These are phyloP conservation scores for Dioscorea dumetorum DNA, from an alignment of 106 monocot species.

Conservation along the genomic window DNA sequence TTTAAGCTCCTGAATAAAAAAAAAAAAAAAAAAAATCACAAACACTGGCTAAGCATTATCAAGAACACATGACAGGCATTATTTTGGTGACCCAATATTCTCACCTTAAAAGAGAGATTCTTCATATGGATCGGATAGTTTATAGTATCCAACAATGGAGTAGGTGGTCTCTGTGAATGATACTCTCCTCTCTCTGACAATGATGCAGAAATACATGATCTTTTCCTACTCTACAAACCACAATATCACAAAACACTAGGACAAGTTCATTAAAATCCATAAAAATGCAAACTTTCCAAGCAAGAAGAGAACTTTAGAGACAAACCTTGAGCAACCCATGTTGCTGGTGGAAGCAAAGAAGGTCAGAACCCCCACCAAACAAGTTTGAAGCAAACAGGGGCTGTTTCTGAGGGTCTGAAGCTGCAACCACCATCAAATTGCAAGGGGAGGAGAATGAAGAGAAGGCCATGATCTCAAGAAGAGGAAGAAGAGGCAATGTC, in stretches of 20 bases:
- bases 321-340: constrained; percentile 39
- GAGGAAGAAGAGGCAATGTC: not conserved
- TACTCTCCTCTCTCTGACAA: constrained; percentile 65
- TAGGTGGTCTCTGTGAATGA: constrained; percentile 65
- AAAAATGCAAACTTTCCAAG: not conserved
- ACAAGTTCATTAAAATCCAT: not conserved
- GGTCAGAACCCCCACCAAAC: constrained; percentile 14
- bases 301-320: too few relatives aligned
- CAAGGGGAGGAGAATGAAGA: constrained; percentile 36
- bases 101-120: constrained; percentile 77
- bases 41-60: constrained; percentile 9
- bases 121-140: constrained; percentile 97
- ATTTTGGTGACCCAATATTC: not conserved
- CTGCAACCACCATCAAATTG: constrained; percentile 21
- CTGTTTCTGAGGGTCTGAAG: constrained; percentile 25
- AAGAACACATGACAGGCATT: not conserved
- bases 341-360: constrained; percentile 13
- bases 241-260: not conserved
- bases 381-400: constrained; percentile 5
- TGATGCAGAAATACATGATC: constrained; percentile 39
- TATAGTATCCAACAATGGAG: constrained; percentile 83
- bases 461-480: constrained; percentile 43
- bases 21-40: not conserved
- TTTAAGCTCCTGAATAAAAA: constrained; percentile 61
- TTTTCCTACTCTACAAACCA: constrained; percentile 39